Base-by-base conservation (phyloP, 768 basidiomycete species). In the Suillus placidus region DNA sequence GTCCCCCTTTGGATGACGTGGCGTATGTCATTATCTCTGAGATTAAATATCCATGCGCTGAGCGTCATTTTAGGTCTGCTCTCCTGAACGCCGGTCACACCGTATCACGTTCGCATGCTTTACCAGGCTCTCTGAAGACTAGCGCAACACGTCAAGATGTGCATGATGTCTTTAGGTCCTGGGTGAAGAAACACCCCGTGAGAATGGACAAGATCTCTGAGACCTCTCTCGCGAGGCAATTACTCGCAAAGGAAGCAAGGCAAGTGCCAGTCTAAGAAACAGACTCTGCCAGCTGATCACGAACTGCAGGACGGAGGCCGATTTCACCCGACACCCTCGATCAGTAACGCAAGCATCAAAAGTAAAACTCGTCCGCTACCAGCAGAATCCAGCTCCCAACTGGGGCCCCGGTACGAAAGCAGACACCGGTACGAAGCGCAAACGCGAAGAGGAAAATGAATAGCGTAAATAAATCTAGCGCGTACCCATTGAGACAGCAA, bases 371-470 rank as follows among this genome's bases (percentile, higher is more conserved):
- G 92, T 96, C 1, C 84, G 94, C 45, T 97, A 96, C 77, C 95
- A 97, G 76, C 86, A 87, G 67, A 98, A 97, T 73, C 97, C 97
- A 6, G 83, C 87, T n/a, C 83, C 88, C 2, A 84, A 97, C 74
- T 99, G 97, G 97, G 97, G 97, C 0, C 97, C 97, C 0, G 92
- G 86, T 18, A 83, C 84, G 62, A 90, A 83, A 71, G 90, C 91
- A 5, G 78, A 72, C 26, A 75, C 76, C 32, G 77, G 78, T n/a
- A 72, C 69, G 54, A 73, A 80, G 67, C 72, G 80, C 16, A 74
- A 73, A 66, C 61, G 67, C 14, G 69, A 65, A 13, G 60, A 64
- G 18, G 68, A 69, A 30, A 38, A 70, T 23, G 65, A 57, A 49
- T 65, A 69, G 61, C 26, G 30, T 20, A 35, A 60, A 60, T 63